phyloP scores from a whole-genome alignment of 352 stramenopile genomes.

The Pythium volutum region DNA sequence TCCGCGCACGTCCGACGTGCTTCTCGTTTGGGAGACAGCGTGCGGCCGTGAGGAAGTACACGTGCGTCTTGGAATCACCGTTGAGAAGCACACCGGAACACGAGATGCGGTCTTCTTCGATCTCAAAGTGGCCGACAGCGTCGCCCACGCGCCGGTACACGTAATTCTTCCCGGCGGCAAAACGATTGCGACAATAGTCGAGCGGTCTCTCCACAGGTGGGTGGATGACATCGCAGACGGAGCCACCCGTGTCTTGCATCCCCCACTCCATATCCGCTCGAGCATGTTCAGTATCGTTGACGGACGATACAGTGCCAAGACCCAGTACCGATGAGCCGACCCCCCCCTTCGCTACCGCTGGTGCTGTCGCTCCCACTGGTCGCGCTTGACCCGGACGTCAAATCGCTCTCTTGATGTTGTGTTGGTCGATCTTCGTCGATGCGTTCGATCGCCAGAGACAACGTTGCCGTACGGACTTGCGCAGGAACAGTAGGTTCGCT shows the following conservation, averaged over 20 bases:
- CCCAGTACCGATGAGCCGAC: too few relatives aligned
- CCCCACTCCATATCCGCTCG: not conserved
- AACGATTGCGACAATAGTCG: not conserved
- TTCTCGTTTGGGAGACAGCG: constrained; percentile 26
- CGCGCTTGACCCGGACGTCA: not conserved
- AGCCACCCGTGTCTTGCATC: not conserved
- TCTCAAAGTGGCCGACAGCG: not conserved
- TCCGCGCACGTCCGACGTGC: constrained; percentile 10
- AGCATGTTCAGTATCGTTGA: not conserved
- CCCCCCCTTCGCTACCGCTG: not conserved
- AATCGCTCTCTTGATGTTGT: not conserved
- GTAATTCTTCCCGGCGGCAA: not conserved
- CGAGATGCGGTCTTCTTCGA: not conserved
- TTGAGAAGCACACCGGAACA: constrained; percentile 28
- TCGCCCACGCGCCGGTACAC: not conserved
- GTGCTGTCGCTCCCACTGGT: not conserved
- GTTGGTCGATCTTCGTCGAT: too few relatives aligned
- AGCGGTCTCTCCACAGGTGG: not conserved
- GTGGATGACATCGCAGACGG: not conserved
- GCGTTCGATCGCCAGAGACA: not conserved
- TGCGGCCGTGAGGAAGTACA: constrained; percentile 32
- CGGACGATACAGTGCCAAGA: too few relatives aligned
- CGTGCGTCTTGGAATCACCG: constrained; percentile 11
- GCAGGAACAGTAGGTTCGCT: not conserved
- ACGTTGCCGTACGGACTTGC: too few relatives aligned